Evolutionary conservation across 2,329 filamentous ascomycete species (phyloP), one percentile per base, ranked within the genome.

Genomic region (Neoascochyta sp.): DNA sequence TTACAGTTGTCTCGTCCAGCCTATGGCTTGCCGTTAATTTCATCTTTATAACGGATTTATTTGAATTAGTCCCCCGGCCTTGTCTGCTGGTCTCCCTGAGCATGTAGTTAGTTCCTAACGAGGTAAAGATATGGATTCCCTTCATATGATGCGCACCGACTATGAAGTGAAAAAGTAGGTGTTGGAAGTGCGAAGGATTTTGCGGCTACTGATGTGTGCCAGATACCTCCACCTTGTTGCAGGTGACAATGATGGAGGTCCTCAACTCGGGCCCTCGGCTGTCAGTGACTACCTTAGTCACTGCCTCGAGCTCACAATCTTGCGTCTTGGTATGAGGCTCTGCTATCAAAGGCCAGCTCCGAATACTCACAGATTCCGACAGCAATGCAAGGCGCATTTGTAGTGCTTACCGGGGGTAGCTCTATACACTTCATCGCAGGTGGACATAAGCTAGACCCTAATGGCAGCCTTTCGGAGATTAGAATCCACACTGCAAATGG

Each of bases 111-210:
- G 16, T 21, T 8, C n/a, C 19, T 8, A 7, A 21, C 19, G 19
- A 7, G 19, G n/a, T 21, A 16, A 28, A 22, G 9, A 16, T 16
- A n/a, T 16, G 14, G 12, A 26, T 6, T 16, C 8, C n/a, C 13
- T 26, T 4, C 24, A 16, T 10, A 5, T 10, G 24, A 16, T 17
- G 3, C 24, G 24, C 24, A 16, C 15, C 5, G 15, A n/a, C 9
- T 26, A 26, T 16, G 24, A 14, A n/a, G 12, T 26, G 24, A 26
- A 26, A 8, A 26, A 14, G 24, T 26, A 26, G 8, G 24, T 16
- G 10, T 14, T 22, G 18, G 5, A 22, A 5, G 20, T 11, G 5
- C 9, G 9, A 4, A 11, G 9, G 20, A 9, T n/a, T 6, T 10
- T 11, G 4, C 10, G 20, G 10, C 5, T 6, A 10, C 20, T 22